Base-by-base conservation (phyloP, 305 asterid genomes). In the Solanum chacoense region DNA sequence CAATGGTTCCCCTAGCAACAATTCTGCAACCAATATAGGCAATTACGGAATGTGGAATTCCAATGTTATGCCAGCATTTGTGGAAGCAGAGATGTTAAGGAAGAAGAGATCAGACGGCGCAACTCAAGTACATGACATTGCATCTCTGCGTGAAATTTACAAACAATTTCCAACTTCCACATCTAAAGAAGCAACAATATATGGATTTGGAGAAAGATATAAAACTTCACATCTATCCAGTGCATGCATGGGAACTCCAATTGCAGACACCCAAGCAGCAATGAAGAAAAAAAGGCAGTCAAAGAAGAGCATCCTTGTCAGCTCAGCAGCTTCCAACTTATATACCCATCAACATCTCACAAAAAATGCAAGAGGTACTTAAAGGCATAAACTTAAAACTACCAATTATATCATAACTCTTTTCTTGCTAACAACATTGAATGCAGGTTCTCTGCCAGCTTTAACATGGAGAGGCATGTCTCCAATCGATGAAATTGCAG, bases 381-480 rank as follows among this genome's bases (percentile, higher is more conserved):
- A 35, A 84, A 40, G 69, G 84, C 85, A 50, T 50, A 93, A 73
- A 84, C 89, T 55, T 84, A 11, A 50, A 31, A 84, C 75, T 55
- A 31, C 2, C 74, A 84, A 29, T 84, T 22, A 55, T 8, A 55
- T 55, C n/a, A 55, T 22, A 84, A 55, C 87, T 83, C 87, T 67
- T 86, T 63, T 71, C 76, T 88, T 92, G 85, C 72, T 84, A 84
- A 84, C 75, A 67, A 76, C 77, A 26, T 90, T 45, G 88, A 73
- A 84, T 95, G 94, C 98, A 97, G 99, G 96, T 89, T 90, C 89
- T 77, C 93, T 93, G 59, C 92, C 90, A 89, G 92, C 96, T 90
- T 85, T 92, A 89, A 88, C 92, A 84, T 92, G 96, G 94, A 92
- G 88, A 89, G 55, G 90, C 90, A 74, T 88, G 86, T 90, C 94